Conservation (phyloP, 768 basidiomycete genomes). For the Coprinopsis strossmayeri region DNA sequence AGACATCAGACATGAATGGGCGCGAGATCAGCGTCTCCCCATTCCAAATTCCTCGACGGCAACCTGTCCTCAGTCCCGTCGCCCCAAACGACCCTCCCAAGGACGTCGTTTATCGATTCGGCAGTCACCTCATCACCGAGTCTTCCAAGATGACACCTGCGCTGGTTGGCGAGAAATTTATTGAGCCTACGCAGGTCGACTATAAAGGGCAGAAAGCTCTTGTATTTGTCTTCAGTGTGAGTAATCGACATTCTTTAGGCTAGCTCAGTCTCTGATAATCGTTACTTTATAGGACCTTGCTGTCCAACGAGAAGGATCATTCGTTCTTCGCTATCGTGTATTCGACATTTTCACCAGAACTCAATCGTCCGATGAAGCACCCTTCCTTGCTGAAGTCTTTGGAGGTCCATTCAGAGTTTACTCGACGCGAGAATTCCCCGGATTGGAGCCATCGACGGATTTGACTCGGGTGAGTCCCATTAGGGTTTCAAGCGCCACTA, state of each 20-base stretch:
- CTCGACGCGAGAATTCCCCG: slow-evolving; percentile 72
- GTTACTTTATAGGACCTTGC: slow-evolving; percentile 49
- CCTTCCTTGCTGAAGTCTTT: slow-evolving; percentile 57
- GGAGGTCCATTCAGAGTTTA: slow-evolving; percentile 65
- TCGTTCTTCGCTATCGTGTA: slow-evolving; percentile 64
- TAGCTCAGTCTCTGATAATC: slow-evolving; percentile 3
- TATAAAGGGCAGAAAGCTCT: slow-evolving; percentile 44
- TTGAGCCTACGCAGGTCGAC: slow-evolving; percentile 48
- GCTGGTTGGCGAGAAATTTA: slow-evolving; percentile 58
- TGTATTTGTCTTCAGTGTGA: slow-evolving; percentile 62
- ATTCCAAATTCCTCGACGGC: slow-evolving; percentile 31
- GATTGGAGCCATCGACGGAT: slow-evolving; percentile 60
- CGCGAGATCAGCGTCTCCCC: slow-evolving; percentile 19
- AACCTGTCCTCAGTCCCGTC: slow-evolving; percentile 26
- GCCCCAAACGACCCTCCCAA: slow-evolving; percentile 20
- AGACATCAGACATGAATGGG: slow-evolving; percentile 20
- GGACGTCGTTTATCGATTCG: slow-evolving; percentile 25
- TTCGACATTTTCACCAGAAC: slow-evolving; percentile 51
- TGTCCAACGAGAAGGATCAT: slow-evolving; percentile 59
- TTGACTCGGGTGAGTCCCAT: slow-evolving; percentile 49
- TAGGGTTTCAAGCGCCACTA: no score
- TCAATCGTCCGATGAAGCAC: slow-evolving; percentile 20
- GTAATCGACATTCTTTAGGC: slow-evolving; percentile 6
- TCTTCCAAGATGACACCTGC: slow-evolving; percentile 41
- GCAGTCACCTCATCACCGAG: slow-evolving; percentile 31